Evolutionary conservation across 2,329 filamentous ascomycete genomes (phyloP), one percentile per base, ranked within the genome.

Genomic region (Cordyceps militaris): DNA sequence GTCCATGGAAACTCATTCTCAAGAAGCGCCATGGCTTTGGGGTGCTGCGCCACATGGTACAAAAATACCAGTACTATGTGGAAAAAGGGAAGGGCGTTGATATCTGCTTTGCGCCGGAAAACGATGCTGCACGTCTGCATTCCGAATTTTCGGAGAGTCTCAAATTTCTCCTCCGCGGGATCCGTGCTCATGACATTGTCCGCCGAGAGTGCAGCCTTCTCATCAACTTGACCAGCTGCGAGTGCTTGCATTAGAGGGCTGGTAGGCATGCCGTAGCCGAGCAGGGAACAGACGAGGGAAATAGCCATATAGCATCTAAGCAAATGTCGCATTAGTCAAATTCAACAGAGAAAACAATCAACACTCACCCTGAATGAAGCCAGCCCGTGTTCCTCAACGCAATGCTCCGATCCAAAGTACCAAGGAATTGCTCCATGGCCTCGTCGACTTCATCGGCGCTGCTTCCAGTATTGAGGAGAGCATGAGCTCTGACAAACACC

Each of bases 11-110:
- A 72, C 0, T 69, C 65, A 1, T 62, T 59, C 43, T 79, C 76
- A 3, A 82, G 66, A 19, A 73, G 68, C 14, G 59, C 66, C 69
- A 78, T 78, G 0, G 76, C 79, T 1, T 67, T 65, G 0, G 74
- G 73, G 6, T 69, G 70, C 8, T 67, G 66, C 1, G 73, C 70
- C 48, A 84, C 66, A 26, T 77, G 73, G 2, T 70, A 64, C 8
- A 89, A 66, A 63, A 87, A 88, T 0, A 81, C 78, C 26, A 90
- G 71, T 4, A 79, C 77, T 0, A 83, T 77, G 62, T 89, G 85
- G 0, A 87, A 64, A 64, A 83, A 87, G 0, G 85, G 79, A 1
- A 88, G 71, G 3, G 83, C 78, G 60, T 85, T 84, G 3, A 76
- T 71, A 46, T 87, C 84, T 0, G 78, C 79, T 28, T 78, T 74